These are phyloP conservation scores for Glycine tomentella DNA, from an alignment of 306 rosid genomes.

Conservation along the genomic window DNA sequence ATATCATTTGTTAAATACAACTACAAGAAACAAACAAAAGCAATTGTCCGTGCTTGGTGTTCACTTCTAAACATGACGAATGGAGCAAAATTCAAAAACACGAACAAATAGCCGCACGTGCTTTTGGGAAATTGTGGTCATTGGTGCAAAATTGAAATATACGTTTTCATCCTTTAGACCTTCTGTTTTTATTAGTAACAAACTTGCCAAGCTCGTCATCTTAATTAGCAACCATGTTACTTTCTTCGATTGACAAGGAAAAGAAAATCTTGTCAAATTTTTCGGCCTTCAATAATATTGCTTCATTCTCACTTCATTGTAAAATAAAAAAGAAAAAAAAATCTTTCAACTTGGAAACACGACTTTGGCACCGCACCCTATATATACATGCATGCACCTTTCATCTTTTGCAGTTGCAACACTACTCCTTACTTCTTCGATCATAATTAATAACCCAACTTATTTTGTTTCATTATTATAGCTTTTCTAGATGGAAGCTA, in stretches of 20 bases:
- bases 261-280: too few relatives aligned
- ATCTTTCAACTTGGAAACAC: background rate
- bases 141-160: background rate
- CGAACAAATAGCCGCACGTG: background rate
- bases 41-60: background rate
- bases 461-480: too few relatives aligned
- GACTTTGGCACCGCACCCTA: background rate
- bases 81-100: too few relatives aligned
- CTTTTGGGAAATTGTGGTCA: background rate
- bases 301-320: background rate
- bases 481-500: background rate
- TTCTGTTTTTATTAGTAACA: background rate
- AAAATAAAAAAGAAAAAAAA: too few relatives aligned
- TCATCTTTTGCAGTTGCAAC: background rate
- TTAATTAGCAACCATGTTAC: background rate
- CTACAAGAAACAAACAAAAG: background rate
- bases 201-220: background rate
- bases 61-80: background rate
- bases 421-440: background rate
- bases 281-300: background rate
- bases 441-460: background rate
- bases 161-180: background rate
- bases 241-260: background rate
- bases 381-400: background rate
- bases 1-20: background rate